phyloP scores from a whole-genome alignment of 2,329 filamentous ascomycete species.

The Alternaria sp. region DNA sequence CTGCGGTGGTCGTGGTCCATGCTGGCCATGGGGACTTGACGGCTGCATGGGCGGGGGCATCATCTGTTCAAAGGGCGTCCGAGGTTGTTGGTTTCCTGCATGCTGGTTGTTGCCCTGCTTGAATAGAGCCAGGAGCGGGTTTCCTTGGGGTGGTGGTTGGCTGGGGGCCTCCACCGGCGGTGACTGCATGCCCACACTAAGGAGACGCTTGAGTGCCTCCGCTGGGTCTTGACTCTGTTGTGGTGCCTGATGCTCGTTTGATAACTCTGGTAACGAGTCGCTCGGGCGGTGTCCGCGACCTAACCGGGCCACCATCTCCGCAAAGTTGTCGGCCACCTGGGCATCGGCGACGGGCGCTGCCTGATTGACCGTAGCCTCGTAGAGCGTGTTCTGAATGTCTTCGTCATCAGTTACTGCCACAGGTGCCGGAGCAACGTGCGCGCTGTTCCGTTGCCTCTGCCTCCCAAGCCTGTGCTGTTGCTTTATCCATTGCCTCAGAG shows the following conservation, averaged over 20 bases:
- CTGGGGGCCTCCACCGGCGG: constrained; percentile 45
- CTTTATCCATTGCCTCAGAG: constrained; percentile 88
- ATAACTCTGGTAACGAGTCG: constrained; percentile 41
- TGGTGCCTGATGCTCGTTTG: constrained; percentile 23
- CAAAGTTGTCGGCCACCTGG: constrained; percentile 32
- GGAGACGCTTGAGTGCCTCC: constrained; percentile 59
- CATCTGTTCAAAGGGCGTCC: constrained; percentile 63
- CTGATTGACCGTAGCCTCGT: constrained; percentile 37
- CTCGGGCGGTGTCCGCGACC: constrained; percentile 34
- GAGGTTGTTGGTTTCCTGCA: constrained; percentile 25
- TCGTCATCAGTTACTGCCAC: constrained; percentile 40
- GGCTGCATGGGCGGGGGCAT: constrained; percentile 60
- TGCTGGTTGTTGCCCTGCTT: constrained; percentile 36
- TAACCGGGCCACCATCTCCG: constrained; percentile 40
- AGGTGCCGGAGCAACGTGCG: constrained; percentile 23
- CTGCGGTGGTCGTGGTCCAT: constrained; percentile 61
- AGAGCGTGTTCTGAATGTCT: constrained; percentile 34
- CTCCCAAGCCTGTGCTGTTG: constrained; percentile 78
- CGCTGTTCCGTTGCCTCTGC: constrained; percentile 47
- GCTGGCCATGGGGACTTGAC: constrained; percentile 60
- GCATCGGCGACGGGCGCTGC: constrained; percentile 9
- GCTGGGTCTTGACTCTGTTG: constrained; percentile 52
- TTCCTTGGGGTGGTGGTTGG: constrained; percentile 32
- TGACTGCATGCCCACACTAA: constrained; percentile 52
- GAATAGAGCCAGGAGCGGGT: constrained; percentile 64